Base-by-base conservation (phyloP, 2,329 filamentous ascomycete genomes). In the Pseudohalonectria lignicola region DNA sequence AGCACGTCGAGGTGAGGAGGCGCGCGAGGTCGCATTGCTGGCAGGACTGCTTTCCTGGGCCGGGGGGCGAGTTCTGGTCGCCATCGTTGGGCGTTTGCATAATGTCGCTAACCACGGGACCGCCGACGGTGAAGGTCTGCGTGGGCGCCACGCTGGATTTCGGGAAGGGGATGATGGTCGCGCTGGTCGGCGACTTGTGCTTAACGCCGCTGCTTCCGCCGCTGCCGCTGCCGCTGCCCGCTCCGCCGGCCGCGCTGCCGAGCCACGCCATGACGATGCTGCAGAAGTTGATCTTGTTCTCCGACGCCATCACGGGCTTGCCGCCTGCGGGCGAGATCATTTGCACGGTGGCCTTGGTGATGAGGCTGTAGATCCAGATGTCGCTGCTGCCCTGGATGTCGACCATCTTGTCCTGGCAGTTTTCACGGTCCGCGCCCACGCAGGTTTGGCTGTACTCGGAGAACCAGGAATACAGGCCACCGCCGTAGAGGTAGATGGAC, bases 361-460 rank as follows among this genome's bases (percentile, higher is more conserved):
- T 37, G 5, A 43, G 36, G 4, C 34, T 36, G 25, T 37, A 43
- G 16, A 43, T 41, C 30, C 31, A 39, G n/a, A 43, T 39, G 15
- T 32, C 26, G 37, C 33, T 37, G 5, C 8, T 13, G 36, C 25
- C 34, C 31, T 43, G 34, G 25, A 41, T 34, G 34, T 31, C 32
- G 26, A 43, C 36, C 11, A 45, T 26, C 25, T 26, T 25, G 12
- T 21, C 10, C 41, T 45, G 43, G 41, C 43, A 45, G 36, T 12
- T 17, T 31, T 41, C 33, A n/a, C n/a, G n/a, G n/a, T n/a, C n/a
- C 18, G 18, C 20, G 13, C 11, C 20, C 79, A 82, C 17, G 15
- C 37, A 39, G 23, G 30, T 15, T 21, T 40, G 33, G 25, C 17
- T n/a, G n/a, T 40, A 36, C 30, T 40, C 19, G 13, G 29, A 16